These are phyloP conservation scores for Jatropha curcas DNA, from an alignment of 345 rosid genomes.

Conservation along the genomic window DNA sequence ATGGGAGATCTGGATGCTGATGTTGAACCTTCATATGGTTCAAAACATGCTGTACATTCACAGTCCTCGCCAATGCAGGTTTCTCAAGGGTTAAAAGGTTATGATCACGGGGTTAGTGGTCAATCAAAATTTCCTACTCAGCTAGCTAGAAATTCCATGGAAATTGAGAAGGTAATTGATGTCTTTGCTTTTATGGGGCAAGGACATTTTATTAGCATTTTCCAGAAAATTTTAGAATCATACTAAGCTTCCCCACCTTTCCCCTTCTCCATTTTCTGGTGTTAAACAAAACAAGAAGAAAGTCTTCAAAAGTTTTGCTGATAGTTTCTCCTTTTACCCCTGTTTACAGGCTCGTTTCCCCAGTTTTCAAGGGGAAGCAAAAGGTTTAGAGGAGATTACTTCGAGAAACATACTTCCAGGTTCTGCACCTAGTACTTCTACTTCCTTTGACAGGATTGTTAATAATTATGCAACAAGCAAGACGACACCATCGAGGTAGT, in stretches of 20 bases:
- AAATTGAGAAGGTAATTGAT: slow-evolving; percentile 51
- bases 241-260: too few relatives aligned
- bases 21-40: slow-evolving; percentile 44
- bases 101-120: slow-evolving; percentile 31
- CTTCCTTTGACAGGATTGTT: slow-evolving; percentile 43
- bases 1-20: slow-evolving; percentile 75
- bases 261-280: too few relatives aligned
- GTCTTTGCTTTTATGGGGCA: neutral
- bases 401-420: slow-evolving; percentile 41
- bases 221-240: neutral
- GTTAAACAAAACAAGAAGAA: neutral
- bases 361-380: slow-evolving; percentile 43
- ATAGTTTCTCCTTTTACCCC: neutral
- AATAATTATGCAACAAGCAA: slow-evolving; percentile 39
- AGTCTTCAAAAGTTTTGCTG: neutral
- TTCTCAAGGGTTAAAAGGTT: slow-evolving; percentile 36
- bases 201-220: neutral
- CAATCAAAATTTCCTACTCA: slow-evolving; percentile 47
- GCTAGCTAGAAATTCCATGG: slow-evolving; percentile 37
- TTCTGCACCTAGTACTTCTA: slow-evolving; percentile 40
- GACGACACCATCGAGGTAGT: slow-evolving; percentile 59
- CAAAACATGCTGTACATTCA: slow-evolving; percentile 35
- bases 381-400: slow-evolving; percentile 37
- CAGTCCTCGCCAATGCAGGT: slow-evolving; percentile 34
- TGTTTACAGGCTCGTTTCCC: slow-evolving; percentile 38